Conservation (phyloP, 192 early-diverging fungal species). For the Dissophora globulifera region DNA sequence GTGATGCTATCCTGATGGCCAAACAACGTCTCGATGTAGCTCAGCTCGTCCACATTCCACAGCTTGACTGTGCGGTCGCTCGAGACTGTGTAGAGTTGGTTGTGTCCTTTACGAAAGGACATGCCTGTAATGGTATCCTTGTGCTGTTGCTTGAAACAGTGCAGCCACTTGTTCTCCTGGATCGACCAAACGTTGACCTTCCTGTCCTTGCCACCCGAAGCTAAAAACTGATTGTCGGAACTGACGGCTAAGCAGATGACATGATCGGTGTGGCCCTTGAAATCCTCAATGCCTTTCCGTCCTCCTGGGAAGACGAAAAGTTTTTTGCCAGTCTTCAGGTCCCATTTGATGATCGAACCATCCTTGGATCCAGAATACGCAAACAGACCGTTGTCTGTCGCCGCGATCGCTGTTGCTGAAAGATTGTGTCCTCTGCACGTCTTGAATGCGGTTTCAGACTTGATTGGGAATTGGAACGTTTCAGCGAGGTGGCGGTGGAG, state of each 20-base stretch:
- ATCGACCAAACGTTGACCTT: slow-evolving; percentile 93
- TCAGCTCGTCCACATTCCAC: slow-evolving; percentile 93
- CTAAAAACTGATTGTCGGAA: slow-evolving; percentile 74
- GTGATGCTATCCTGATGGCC: slow-evolving; percentile 96
- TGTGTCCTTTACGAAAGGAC: slow-evolving; percentile 82
- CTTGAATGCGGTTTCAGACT: slow-evolving; percentile 35
- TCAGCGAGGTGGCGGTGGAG: slow-evolving; percentile 40
- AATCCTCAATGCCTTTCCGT: slow-evolving; percentile 71
- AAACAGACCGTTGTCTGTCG: slow-evolving; percentile 70
- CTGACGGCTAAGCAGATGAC: slow-evolving; percentile 79
- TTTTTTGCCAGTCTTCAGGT: slow-evolving; percentile 73
- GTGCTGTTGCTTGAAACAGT: slow-evolving; percentile 85
- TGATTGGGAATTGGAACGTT: slow-evolving; percentile 53
- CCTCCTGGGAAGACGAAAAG: slow-evolving; percentile 78
- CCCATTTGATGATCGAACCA: slow-evolving; percentile 92
- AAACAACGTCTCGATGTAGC: slow-evolving; percentile 97
- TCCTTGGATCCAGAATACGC: slow-evolving; percentile 94
- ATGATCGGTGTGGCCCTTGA: slow-evolving; percentile 78
- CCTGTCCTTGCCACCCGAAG: slow-evolving; percentile 91
- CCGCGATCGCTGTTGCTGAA: slow-evolving; percentile 83
- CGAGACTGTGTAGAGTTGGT: slow-evolving; percentile 91
- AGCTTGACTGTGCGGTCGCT: slow-evolving; percentile 95
- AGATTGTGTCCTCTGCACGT: slow-evolving; percentile 76
- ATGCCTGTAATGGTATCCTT: slow-evolving; percentile 89
- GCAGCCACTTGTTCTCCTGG: slow-evolving; percentile 75